These are phyloP conservation scores for Yarrowia osloensis DNA, from an alignment of 805 yeast genomes.

Conservation along the genomic window DNA sequence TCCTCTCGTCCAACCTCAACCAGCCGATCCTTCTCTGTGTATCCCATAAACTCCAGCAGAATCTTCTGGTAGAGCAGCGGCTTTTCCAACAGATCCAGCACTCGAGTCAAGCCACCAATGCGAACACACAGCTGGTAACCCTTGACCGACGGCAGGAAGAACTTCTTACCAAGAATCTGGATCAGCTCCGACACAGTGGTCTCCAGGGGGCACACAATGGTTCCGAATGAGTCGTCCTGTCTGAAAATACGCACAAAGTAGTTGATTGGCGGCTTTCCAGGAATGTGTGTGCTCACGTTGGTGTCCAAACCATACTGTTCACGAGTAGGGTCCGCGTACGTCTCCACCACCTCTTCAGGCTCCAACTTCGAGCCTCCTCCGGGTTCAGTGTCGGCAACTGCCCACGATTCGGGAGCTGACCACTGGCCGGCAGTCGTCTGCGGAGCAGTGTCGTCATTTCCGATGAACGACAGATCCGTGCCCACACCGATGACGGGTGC, in stretches of 20 bases:
- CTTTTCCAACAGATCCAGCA: slow-evolving; percentile 67
- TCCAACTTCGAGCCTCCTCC: neutral
- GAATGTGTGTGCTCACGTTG: slow-evolving; percentile 6
- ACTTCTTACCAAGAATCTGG: slow-evolving; percentile 70
- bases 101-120: slow-evolving; percentile 75
- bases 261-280: slow-evolving; percentile 31
- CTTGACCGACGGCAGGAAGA: slow-evolving; percentile 66
- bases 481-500: slow-evolving; percentile 30
- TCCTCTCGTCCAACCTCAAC: slow-evolving; percentile 83
- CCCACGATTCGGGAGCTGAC: slow-evolving; percentile 40
- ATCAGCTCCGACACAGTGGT: slow-evolving; percentile 76
- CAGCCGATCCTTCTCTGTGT: slow-evolving; percentile 70
- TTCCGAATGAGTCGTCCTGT: slow-evolving; percentile 81
- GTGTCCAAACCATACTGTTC: slow-evolving; percentile 22
- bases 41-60: slow-evolving; percentile 73
- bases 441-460: slow-evolving; percentile 26
- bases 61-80: slow-evolving; percentile 80
- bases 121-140: slow-evolving; percentile 75
- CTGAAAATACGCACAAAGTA: slow-evolving; percentile 66
- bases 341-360: slow-evolving; percentile 21
- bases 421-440: slow-evolving; percentile 32
- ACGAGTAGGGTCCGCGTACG: slow-evolving; percentile 22
- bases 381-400: slow-evolving; percentile 32
- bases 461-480: slow-evolving; percentile 32
- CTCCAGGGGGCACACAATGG: slow-evolving; percentile 75